These are phyloP conservation scores for Zoysia pacifica DNA, from an alignment of 176 grass and related monocot species.

Conservation along the genomic window DNA sequence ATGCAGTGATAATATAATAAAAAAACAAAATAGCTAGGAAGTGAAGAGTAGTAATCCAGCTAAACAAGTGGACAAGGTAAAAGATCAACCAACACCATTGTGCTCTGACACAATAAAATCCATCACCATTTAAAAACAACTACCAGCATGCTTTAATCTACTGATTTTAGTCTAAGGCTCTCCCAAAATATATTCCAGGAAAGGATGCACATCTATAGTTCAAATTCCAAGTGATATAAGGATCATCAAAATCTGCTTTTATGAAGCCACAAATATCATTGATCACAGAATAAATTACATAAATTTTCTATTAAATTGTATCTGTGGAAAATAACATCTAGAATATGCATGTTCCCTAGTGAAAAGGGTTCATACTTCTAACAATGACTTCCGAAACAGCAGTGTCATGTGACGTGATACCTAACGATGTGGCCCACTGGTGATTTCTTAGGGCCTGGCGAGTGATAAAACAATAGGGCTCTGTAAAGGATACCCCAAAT, in stretches of 20 bases:
- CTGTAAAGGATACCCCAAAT: constrained; percentile 3
- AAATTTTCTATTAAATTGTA: background rate
- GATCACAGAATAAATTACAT: constrained; percentile 10
- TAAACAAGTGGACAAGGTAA: background rate
- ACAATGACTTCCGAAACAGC: background rate
- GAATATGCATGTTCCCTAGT: constrained; percentile 1
- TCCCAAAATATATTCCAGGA: background rate
- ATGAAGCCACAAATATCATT: background rate
- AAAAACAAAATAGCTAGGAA: background rate
- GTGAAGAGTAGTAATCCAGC: background rate
- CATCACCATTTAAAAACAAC: background rate
- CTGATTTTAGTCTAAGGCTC: background rate
- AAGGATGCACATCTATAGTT: background rate
- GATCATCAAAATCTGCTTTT: background rate
- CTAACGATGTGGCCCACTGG: background rate
- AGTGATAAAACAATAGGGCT: constrained; percentile 3
- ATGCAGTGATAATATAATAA: background rate
- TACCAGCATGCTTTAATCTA: background rate
- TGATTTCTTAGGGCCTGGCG: background rate
- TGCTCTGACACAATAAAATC: background rate
- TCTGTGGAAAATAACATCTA: background rate
- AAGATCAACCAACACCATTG: background rate
- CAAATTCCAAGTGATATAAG: constrained; percentile 2
- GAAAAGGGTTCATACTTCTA: background rate
- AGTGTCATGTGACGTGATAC: background rate